A percentile compares a stretch with the other conserved stretches of the same genome.
Conservation (phyloP, 202 grass and related monocot species). For the Bolboschoenoplectus hybrid region DNA sequence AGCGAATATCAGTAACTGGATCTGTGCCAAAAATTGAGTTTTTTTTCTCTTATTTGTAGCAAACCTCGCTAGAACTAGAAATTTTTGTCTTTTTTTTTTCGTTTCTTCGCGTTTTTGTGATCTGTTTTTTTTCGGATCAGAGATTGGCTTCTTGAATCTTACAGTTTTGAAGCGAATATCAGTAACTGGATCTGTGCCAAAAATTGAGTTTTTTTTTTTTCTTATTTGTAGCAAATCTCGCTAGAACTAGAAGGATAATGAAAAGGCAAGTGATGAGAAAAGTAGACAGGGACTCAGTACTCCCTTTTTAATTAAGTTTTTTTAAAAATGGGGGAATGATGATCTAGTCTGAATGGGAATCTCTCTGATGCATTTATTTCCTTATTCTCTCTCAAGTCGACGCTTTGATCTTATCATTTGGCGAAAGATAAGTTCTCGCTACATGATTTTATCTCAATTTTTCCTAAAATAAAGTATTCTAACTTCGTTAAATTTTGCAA, state of each 20-base stretch:
- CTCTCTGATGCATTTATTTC: slow-evolving; percentile 23
- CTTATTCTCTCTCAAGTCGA: background rate
- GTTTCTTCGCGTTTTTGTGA: background rate
- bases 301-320: background rate
- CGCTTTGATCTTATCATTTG: background rate
- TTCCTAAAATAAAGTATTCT: background rate
- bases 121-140: background rate
- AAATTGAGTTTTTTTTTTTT: background rate
- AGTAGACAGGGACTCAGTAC: slow-evolving; percentile 34
- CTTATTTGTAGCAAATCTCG: background rate
- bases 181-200: background rate
- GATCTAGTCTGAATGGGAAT: slow-evolving; percentile 32
- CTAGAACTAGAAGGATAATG: background rate
- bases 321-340: background rate
- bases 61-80: background rate
- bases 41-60: background rate
- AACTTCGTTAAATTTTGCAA: background rate
- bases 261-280: slow-evolving; percentile 18
- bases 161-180: background rate
- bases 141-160: background rate
- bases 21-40: background rate
- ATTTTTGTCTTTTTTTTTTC: background rate
- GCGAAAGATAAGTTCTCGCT: background rate
- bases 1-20: background rate
- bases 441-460: background rate